Evolutionary conservation across 805 yeast species (phyloP), one percentile per base, ranked within the genome.

Genomic region (Maudiozyma turicensis): DNA sequence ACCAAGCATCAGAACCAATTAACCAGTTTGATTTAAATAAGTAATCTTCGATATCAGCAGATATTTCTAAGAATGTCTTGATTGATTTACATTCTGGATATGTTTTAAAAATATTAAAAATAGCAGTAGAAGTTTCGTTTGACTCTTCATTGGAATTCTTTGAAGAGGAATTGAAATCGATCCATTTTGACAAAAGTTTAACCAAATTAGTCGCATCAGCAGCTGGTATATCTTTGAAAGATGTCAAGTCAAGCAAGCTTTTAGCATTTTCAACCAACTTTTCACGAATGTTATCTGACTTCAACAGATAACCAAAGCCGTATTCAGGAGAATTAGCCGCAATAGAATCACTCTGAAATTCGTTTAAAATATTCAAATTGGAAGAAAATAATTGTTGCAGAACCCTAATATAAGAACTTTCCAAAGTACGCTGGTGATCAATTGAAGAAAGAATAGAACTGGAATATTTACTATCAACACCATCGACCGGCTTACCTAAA

Each of bases 1-100:
- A 78, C 98, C 98, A 91, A 33, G 93, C 80, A 65, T 90, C 98
- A 26, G 96, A 88, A 31, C 97, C 96, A 49, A 91, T 73, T 51
- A 91, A 73, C 98, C 98, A 91, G 48, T 77, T 72, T 10, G 84
- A 72, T 46, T 72, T 72, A 48, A 73, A 64, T 32, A 59, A 54
- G 56, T 86, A 77, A 50, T 66, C 70, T 7, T 75, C 72, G 50
- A 72, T 66, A 42, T 72, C 63, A 3, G 69, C 64, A 4, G 60
- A 62, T 1, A 53, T 32, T 28, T 54, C 41, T 47, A 84, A 66
- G 30, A 88, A 62, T 13, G 72, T 65, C 20, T 67, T 53, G 3
- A 82, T 74, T 39, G 68, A 58, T 5, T 62, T 64, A 13, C 80
- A 66, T 29, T 66, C 59, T 50, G 54, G 55, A 40, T 76, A 75